Evolutionary conservation across 2,329 filamentous ascomycete genomes (phyloP).

Genomic region (Phyllachora maydis): DNA sequence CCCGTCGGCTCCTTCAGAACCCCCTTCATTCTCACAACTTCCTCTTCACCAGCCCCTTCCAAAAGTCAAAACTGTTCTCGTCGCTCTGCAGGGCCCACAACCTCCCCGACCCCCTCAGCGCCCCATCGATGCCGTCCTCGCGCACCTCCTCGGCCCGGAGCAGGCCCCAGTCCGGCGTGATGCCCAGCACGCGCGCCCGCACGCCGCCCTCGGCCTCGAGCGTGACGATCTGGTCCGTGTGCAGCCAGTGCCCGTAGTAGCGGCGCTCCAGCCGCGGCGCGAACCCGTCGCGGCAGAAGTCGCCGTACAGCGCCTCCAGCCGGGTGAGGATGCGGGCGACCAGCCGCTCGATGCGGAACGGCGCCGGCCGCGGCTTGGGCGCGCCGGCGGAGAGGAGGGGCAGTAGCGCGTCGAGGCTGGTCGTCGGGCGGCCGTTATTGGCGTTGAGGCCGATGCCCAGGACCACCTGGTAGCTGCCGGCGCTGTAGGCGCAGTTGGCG

Average conservation of each 20-base stretch:
- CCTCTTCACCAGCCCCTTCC: conserved; percentile 64
- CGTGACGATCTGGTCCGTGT: conserved; percentile 50
- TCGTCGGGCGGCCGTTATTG: conserved; percentile 68
- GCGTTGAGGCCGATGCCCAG: conserved; percentile 78
- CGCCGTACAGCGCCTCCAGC: conserved; percentile 57
- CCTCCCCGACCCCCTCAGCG: conserved; percentile 44
- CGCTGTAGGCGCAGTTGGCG: conserved; percentile 67
- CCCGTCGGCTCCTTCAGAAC: conserved; percentile 2
- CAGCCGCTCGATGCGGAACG: conserved; percentile 58
- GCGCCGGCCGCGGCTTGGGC: too few relatives aligned
- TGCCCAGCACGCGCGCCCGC: conserved; percentile 60
- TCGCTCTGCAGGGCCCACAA: conserved; percentile 80
- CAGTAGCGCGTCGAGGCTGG: conserved; percentile 59
- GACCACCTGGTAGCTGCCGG: conserved; percentile 63
- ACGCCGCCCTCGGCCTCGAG: conserved; percentile 64
- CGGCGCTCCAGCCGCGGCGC: conserved; percentile 46
- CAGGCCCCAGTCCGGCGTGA: conserved; percentile 82
- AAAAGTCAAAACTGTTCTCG: conserved; percentile 97
- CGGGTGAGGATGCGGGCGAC: conserved; percentile 61
- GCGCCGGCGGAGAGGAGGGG: conserved; percentile 19
- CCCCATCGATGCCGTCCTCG: conserved; percentile 29
- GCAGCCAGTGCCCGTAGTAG: conserved; percentile 77
- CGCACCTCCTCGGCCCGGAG: conserved; percentile 68
- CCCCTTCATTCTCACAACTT: conserved; percentile 51
- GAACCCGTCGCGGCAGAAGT: conserved; percentile 61